Evolutionary conservation across 2,329 filamentous ascomycete species (phyloP).

Genomic region (Apiospora aurea): DNA sequence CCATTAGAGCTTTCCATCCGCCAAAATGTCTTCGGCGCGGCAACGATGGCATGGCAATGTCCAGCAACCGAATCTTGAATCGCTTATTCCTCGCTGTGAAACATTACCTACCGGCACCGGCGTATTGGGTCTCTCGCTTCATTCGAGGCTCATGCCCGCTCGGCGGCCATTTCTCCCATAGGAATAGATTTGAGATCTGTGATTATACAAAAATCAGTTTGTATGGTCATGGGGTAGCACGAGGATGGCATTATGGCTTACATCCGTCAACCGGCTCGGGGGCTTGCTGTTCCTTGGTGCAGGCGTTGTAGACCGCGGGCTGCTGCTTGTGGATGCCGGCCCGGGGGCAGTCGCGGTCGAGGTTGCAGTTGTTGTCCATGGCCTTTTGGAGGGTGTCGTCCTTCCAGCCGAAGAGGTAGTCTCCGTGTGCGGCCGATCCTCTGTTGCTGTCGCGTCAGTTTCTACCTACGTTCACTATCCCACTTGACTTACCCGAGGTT

Average conservation of each 20-base stretch:
- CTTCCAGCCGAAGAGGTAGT: constrained; percentile 61
- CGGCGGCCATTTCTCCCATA: constrained; percentile 39
- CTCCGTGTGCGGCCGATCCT: constrained; percentile 56
- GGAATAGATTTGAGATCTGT: constrained; percentile 40
- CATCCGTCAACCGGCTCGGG: constrained; percentile 58
- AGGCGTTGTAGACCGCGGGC: constrained; percentile 54
- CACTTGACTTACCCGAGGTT: constrained; percentile 46
- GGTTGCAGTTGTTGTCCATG: constrained; percentile 55
- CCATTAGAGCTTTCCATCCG: background rate
- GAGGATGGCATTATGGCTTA: constrained; percentile 40
- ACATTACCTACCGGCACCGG: background rate
- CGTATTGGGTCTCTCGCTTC: background rate
- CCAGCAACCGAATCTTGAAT: too few species aligned
- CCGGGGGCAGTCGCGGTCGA: constrained; percentile 52
- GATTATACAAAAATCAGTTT: background rate
- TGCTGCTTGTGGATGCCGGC: constrained; percentile 54
- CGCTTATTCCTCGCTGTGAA: background rate
- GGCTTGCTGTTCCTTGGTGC: constrained; percentile 54
- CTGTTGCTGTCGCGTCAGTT: constrained; percentile 31
- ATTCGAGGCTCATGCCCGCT: background rate
- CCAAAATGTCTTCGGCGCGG: background rate
- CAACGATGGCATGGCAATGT: too few species aligned
- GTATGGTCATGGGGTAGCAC: background rate
- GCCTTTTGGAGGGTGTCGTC: constrained; percentile 55
- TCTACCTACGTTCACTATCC: background rate